These are phyloP conservation scores for Phylloporus sp. DNA, from an alignment of 768 basidiomycete species.

Conservation along the genomic window DNA sequence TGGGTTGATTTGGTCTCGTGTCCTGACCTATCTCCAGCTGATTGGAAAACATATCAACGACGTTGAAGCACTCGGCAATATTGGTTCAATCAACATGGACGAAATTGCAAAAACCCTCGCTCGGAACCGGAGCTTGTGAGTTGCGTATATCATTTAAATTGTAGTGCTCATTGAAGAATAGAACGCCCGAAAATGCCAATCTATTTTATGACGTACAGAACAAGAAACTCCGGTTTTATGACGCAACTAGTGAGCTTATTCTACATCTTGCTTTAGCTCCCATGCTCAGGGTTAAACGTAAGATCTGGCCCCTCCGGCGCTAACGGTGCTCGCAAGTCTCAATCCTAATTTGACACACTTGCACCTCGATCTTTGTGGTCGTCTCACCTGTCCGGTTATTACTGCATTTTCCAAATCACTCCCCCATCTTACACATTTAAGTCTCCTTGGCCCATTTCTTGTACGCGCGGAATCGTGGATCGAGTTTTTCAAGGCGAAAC, in stretches of 20 bases:
- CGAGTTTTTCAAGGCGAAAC: slow-evolving; percentile 61
- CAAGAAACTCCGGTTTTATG: slow-evolving; percentile 68
- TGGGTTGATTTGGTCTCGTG: background rate
- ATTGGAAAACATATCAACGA: slow-evolving; percentile 85
- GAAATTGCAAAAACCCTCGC: slow-evolving; percentile 78
- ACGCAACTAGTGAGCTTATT: slow-evolving; percentile 75
- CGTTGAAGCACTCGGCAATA: slow-evolving; percentile 83
- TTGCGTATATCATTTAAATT: slow-evolving; percentile 13
- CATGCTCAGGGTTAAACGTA: slow-evolving; percentile 1
- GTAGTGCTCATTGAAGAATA: slow-evolving; percentile 23
- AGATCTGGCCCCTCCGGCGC: slow-evolving; percentile 68
- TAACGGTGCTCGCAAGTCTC: slow-evolving; percentile 66
- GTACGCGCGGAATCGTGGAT: slow-evolving; percentile 72
- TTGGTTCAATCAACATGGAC: slow-evolving; percentile 79
- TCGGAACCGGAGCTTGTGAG: slow-evolving; percentile 77
- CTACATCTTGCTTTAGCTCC: background rate
- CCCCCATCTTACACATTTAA: slow-evolving; percentile 60
- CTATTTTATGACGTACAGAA: slow-evolving; percentile 81
- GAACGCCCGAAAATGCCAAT: slow-evolving; percentile 72
- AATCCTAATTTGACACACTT: slow-evolving; percentile 81
- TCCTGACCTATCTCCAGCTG: slow-evolving; percentile 40
- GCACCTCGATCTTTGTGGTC: slow-evolving; percentile 82
- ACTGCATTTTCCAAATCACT: slow-evolving; percentile 57
- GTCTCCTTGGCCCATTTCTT: slow-evolving; percentile 85
- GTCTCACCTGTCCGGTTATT: slow-evolving; percentile 61